Evolutionary conservation across 2,329 filamentous ascomycete species (phyloP).

Genomic region (Xylaria sp.): DNA sequence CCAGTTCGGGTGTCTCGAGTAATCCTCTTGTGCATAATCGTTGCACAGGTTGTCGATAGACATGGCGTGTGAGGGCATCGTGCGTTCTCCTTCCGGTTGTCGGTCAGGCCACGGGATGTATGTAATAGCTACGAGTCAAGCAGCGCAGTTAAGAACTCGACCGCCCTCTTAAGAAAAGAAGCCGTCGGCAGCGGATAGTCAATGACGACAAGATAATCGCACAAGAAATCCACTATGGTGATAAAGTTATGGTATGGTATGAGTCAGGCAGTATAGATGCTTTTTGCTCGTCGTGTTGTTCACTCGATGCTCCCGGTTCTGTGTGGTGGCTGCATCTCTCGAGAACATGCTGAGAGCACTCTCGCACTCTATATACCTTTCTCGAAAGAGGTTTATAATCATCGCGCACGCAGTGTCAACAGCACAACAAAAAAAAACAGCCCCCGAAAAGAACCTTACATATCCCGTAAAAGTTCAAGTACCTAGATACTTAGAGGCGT

Average conservation of each 20-base stretch:
- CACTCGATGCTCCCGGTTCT: too few species aligned
- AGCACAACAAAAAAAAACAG: conserved; percentile 4
- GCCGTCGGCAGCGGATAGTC: not conserved
- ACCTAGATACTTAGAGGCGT: not conserved
- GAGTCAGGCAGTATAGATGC: too few species aligned
- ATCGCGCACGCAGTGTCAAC: conserved; percentile 18
- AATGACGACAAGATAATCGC: not conserved
- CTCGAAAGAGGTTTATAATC: conserved; percentile 22
- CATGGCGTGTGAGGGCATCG: conserved; percentile 34
- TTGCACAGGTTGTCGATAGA: conserved; percentile 34
- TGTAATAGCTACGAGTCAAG: not conserved
- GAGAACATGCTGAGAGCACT: not conserved
- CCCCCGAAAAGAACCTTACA: conserved; percentile 16
- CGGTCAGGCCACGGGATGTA: not conserved
- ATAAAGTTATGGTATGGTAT: too few species aligned
- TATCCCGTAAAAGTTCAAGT: not conserved
- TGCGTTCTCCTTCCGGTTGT: not conserved
- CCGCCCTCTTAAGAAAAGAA: not conserved
- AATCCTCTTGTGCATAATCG: conserved; percentile 27
- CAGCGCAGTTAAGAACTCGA: not conserved
- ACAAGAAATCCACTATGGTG: not conserved
- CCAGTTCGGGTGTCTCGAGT: conserved; percentile 29
- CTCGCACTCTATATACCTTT: conserved; percentile 23
- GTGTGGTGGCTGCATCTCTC: not conserved
- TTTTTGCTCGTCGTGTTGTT: too few species aligned